These are phyloP conservation scores for Aschersonia sp. DNA, from an alignment of 2,329 filamentous ascomycete genomes.

Conservation along the genomic window DNA sequence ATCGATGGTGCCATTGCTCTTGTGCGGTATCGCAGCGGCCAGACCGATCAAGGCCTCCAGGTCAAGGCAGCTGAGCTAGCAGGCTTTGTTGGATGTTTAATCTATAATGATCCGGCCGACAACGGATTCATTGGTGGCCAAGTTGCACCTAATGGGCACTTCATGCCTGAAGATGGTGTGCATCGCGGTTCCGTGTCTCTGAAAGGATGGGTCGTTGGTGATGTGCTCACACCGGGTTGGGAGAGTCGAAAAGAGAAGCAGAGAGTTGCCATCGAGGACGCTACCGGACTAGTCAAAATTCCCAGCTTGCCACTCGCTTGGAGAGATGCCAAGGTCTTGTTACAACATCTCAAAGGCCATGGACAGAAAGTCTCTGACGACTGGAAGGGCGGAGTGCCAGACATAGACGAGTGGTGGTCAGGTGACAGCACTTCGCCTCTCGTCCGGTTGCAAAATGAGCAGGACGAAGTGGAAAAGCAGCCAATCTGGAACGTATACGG, in stretches of 20 bases:
- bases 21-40: slow-evolving; percentile 65
- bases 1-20: slow-evolving; percentile 71
- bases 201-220: slow-evolving; percentile 72
- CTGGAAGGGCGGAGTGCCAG: slow-evolving; percentile 68
- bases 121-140: slow-evolving; percentile 66
- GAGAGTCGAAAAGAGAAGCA: slow-evolving; percentile 53
- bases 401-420: slow-evolving; percentile 71
- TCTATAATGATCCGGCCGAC: slow-evolving; percentile 82
- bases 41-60: slow-evolving; percentile 63
- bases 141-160: slow-evolving; percentile 62
- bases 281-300: slow-evolving; percentile 62
- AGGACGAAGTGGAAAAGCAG: slow-evolving; percentile 71
- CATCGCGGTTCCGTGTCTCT: slow-evolving; percentile 71
- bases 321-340: slow-evolving; percentile 70
- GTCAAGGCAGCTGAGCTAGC: slow-evolving; percentile 80
- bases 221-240: slow-evolving; percentile 84
- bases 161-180: slow-evolving; percentile 68
- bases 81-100: slow-evolving; percentile 75
- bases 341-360: slow-evolving; percentile 62
- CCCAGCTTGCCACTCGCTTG: slow-evolving; percentile 83
- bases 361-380: slow-evolving; percentile 53
- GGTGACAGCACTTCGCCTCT: slow-evolving; percentile 61
- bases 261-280: slow-evolving; percentile 55
- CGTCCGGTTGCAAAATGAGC: slow-evolving; percentile 72
- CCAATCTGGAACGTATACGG: slow-evolving; percentile 89